Base-by-base conservation (phyloP, 305 asterid genomes). In the Fraxinus dipetala region DNA sequence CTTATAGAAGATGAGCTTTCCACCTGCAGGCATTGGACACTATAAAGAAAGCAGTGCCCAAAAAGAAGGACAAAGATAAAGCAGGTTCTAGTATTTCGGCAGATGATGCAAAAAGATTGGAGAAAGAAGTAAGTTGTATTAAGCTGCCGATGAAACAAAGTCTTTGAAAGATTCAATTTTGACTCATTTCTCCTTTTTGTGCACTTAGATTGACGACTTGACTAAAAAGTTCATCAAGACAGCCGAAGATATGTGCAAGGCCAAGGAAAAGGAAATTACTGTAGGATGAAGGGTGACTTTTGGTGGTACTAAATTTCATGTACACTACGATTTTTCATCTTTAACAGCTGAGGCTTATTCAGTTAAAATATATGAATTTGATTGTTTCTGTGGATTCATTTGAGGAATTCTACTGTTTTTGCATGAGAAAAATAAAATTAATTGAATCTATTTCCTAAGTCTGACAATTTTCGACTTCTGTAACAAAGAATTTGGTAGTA, bases 181-280 rank as follows among this genome's bases (percentile, higher is more conserved):
- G 38, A 80, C 82, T 82, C 14, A 80, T 45, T 14, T 72, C 32
- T 85, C 0, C 65, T 0, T 69, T 40, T 75, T 45, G 7, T 83
- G 32, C 51, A 38, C 72, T 70, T 91, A 95, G 98, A 90, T 94
- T 35, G 98, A 95, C 36, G 98, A 93, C 69, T 81, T 92, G 89
- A 95, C 98, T 1, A 95, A 92, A 65, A 95, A 91, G 92, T 95
- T 89, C 74, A 91, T 92, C 80, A 94, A 94, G 91, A 84, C 90
- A 18, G 97, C 99, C 22, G 99, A 95, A 88, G 99, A 93, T 86
- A 91, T 92, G 92, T 94, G 97, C 94, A 94, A 95, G 88, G 89
- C 93, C 61, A 95, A 93, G 91, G 98, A 95, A 78, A 95, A 91
- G 85, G 98, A 94, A 86, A 95, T 94, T 35, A 85, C 90, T 79